Conservation (phyloP, 208 protist genomes). For the Eutreptiella sp. region DNA sequence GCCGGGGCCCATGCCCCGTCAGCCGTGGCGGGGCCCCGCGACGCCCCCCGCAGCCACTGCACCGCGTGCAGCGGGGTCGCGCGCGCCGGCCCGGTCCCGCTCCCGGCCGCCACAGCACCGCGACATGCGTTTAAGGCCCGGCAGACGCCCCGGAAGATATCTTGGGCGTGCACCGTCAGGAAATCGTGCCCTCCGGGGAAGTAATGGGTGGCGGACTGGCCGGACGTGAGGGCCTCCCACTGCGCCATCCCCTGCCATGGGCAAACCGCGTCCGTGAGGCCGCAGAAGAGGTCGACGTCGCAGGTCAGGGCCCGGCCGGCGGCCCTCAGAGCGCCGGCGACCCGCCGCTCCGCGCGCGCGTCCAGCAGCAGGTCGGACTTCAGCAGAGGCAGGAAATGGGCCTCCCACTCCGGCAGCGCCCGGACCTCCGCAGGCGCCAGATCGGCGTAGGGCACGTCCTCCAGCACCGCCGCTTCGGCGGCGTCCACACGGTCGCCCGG, state of each 20-base stretch:
- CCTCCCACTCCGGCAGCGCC: conserved; percentile 1
- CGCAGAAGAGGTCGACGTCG: too few species aligned
- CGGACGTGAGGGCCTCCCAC: too few species aligned
- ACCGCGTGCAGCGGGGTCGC: not conserved
- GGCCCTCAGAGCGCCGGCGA: not conserved
- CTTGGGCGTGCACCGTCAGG: not conserved
- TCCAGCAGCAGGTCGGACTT: conserved; percentile 23
- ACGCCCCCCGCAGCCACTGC: not conserved
- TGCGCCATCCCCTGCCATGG: not conserved
- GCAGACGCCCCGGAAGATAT: not conserved
- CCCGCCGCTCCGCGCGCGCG: conserved; percentile 9
- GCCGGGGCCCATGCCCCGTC: too few species aligned
- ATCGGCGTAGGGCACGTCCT: not conserved
- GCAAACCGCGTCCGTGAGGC: conserved; percentile 18
- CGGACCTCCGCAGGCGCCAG: conserved; percentile 18
- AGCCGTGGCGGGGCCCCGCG: too few species aligned
- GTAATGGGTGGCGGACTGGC: too few species aligned
- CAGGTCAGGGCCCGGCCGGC: not conserved
- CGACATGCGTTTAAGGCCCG: not conserved
- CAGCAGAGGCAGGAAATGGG: conserved; percentile 28
- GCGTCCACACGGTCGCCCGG: not conserved
- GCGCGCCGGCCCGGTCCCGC: not conserved
- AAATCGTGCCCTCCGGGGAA: conserved; percentile 31
- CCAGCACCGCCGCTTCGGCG: not conserved
- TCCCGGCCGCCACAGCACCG: conserved; percentile 15